A percentile compares a stretch with the other conserved stretches of the same genome.
These are phyloP conservation scores for Talaromyces adpressus DNA, from an alignment of 495 filamentous ascomycete genomes.

Conservation along the genomic window DNA sequence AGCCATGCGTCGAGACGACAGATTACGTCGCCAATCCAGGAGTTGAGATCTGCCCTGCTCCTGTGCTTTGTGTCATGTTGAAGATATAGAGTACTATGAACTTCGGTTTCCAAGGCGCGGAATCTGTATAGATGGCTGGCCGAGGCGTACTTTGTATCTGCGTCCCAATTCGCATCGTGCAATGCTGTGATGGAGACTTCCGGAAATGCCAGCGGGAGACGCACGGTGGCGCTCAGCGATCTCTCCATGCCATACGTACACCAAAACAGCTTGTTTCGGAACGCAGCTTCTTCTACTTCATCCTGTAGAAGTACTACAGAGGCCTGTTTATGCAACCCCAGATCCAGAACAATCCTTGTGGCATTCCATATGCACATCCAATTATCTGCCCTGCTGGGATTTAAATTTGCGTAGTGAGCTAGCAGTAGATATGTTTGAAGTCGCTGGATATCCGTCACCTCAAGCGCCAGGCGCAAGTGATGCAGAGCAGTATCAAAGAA, in stretches of 20 bases:
- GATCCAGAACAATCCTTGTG: not conserved
- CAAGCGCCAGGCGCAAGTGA: not conserved
- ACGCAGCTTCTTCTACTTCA: not conserved
- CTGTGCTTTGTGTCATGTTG: not conserved
- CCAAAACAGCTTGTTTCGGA: not conserved
- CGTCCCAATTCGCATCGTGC: not conserved
- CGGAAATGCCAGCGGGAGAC: not conserved
- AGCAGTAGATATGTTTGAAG: not conserved
- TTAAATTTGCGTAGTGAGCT: not conserved
- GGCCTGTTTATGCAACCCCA: not conserved
- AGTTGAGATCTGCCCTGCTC: not conserved
- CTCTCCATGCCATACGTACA: constrained; percentile 1
- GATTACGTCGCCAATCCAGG: not conserved
- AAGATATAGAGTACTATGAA: not conserved
- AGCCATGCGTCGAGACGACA: not conserved
- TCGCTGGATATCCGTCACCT: not conserved
- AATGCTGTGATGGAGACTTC: not conserved
- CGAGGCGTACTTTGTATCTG: not conserved
- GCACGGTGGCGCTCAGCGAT: not conserved
- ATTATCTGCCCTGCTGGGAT: not conserved
- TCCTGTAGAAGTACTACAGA: not conserved
- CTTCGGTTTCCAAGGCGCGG: not conserved
- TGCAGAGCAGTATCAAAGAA: not conserved
- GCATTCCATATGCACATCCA: not conserved
- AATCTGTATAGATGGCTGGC: not conserved